Evolutionary conservation across 108 stramenopile genomes (phyloP).

Genomic region (Cyclotella distinguenda): DNA sequence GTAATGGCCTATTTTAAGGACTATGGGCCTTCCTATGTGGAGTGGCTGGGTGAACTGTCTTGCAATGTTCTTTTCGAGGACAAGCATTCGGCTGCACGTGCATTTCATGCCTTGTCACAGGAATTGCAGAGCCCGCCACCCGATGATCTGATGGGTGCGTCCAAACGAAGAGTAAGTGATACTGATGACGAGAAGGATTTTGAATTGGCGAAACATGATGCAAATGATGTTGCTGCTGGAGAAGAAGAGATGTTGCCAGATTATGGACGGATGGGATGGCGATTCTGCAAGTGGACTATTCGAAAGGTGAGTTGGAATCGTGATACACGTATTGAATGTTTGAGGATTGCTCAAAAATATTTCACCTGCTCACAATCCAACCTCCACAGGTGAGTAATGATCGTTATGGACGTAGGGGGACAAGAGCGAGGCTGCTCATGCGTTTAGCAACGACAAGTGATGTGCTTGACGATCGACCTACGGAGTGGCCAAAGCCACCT

Average conservation of each 20-base stretch:
- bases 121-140: constrained; percentile 72
- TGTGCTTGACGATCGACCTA: constrained; percentile 70
- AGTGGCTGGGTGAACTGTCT: constrained; percentile 80
- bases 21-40: constrained; percentile 82
- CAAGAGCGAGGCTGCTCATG: constrained; percentile 65
- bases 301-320: constrained; percentile 62
- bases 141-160: constrained; percentile 7
- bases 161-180: background rate
- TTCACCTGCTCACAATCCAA: too few relatives aligned
- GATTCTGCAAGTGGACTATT: constrained; percentile 69
- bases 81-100: constrained; percentile 65
- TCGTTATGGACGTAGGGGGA: constrained; percentile 67
- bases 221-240: background rate
- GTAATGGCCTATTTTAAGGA: constrained; percentile 53
- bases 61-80: constrained; percentile 80
- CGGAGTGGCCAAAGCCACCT: constrained; percentile 76
- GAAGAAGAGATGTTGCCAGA: constrained; percentile 35
- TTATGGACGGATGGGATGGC: constrained; percentile 76
- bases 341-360: background rate
- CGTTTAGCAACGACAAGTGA: constrained; percentile 68
- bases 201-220: constrained; percentile 5
- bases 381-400: constrained; percentile 66
- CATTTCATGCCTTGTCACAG: constrained; percentile 61
- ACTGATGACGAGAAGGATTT: background rate
- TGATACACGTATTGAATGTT: background rate